Base-by-base conservation (phyloP, 2,329 filamentous ascomycete species). In the Colletotrichum sp. region DNA sequence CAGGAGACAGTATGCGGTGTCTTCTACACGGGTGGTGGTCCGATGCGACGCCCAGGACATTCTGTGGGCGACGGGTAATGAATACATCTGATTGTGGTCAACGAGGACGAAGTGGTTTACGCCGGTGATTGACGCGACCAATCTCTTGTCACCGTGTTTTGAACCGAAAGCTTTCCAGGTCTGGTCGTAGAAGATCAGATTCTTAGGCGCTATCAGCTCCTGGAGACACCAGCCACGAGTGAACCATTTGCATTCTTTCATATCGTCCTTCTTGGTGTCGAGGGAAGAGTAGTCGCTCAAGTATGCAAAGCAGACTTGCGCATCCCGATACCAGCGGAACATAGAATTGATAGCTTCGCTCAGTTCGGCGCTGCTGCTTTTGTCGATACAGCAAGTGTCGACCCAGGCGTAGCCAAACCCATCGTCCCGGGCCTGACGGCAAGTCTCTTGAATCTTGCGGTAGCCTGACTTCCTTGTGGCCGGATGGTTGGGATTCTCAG, bases 311-410 rank as follows among this genome's bases (percentile, higher is more conserved):
- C 84, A 86, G 2, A 81, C 74, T 21, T 69, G 76, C 5, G 84
- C 82, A 8, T 82, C 76, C n/a, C 78, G 76, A 72, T 86, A 86
- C 83, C 84, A 86, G 30, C n/a, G 44, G 13, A 77, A 79, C 78
- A 79, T 79, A 8, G 78, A 77, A 16, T 78, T 79, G 52, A 79
- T 84, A 0, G 83, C 80, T 71, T 84, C 80, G 57, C 44, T 64
- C 3, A 74, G 9, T 26, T 74, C 66, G 10, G 66, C 21, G 8
- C 49, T 62, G 24, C 24, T 26, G 24, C 24, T 26, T 26, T 30
- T 70, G 24, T 64, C 34, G 2, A 75, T 71, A 24, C 72, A 71
- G 8, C 72, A 75, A 6, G 72, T 75, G 34, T 75, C 72, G 1
- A 75, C 18, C 67, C 72, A 71, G 3, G 26, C 68, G 2, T 71